Evolutionary conservation across 176 grass and related monocot genomes (phyloP), one percentile per base, ranked within the genome.

Genomic region (Eleusine indica): DNA sequence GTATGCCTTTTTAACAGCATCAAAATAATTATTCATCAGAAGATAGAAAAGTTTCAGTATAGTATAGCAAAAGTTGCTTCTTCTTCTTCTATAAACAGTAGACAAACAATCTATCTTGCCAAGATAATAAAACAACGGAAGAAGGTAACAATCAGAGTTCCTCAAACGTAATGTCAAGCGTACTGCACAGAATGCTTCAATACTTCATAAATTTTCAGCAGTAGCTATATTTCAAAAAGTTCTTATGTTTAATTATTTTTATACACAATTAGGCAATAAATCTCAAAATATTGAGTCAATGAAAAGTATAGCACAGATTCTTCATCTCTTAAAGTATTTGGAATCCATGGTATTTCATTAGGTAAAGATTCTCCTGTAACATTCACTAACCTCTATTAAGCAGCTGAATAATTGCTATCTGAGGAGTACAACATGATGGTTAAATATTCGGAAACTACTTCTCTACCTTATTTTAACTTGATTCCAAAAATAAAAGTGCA

Each of bases 391-490:
- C 21, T 49, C 14, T 53, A 46, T 70, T 64, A 80, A 80, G 76
- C 21, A 83, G 68, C 32, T 70, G 63, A 40, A 66, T 17, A 56
- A 68, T 40, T 77, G 72, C 57, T 85, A 76, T 65, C 11, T 54
- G 53, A 85, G 22, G 35, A 64, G 66, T 79, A 41, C 0, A 30
- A 61, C 58, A 80, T 41, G 71, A 64, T 75, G 35, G 21, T 61
- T 78, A 66, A 80, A 42, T 62, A 88, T 83, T 69, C 5, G 30
- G 79, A 13, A 85, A 80, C n/a, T 43, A 18, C 66, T 70, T 42
- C 79, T 75, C 41, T 76, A 89, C 9, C 21, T 38, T 32, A 90
- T 78, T 86, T 25, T 38, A 58, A 35, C 37, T 68, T 82, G 16
- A 15, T 73, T 66, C 60, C 1, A 5, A 73, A 72, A 86, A 61